Evolutionary conservation across 495 filamentous ascomycete species (phyloP), one percentile per base, ranked within the genome.

Genomic region (Tricharina praecox): DNA sequence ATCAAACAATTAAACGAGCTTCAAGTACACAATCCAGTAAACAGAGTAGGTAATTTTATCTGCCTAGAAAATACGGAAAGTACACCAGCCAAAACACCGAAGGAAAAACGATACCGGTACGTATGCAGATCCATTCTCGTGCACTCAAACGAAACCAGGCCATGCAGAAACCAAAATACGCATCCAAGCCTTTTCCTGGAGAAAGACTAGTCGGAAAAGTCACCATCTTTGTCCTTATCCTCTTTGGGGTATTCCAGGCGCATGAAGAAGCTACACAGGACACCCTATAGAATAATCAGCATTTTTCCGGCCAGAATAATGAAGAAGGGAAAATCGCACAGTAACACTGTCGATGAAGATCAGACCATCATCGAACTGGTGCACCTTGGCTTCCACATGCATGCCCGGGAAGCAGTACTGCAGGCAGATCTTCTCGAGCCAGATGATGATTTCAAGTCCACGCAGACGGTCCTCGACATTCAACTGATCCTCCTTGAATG

Each of bases 381-480:
- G 77, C 13, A 93, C 70, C 5, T 58, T 62, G 3, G 74, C 66
- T 25, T 70, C 68, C 13, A 95, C 59, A 65, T 92, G 93, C 77
- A 93, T 77, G 1, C 86, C 84, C 0, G 74, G 66, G 52, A 75
- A 76, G 49, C 78, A 72, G 38, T 71, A 65, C 23, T 66, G 51
- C 16, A 95, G 67, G 3, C 80, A 63, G 0, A 71, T 58, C 21
- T 76, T 70, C 55, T 90, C 85, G 20, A 92, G 47, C 56, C 79
- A 74, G n/a, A n/a, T n/a, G n/a, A n/a, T n/a, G 51, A 86, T 79
- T 25, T 75, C 70, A 51, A 75, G 73, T 11, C 64, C 58, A 39
- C 67, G 56, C n/a, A 62, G 39, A 7, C 51, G 26, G 2, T 53
- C 54, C 18, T 53, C 39, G 5, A 41, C 44, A 26, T 9, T 9